A percentile compares a stretch with the other conserved stretches of the same genome.
Conservation (phyloP, 164 flowering plant genomes). For the Hamamelis virginiana region DNA sequence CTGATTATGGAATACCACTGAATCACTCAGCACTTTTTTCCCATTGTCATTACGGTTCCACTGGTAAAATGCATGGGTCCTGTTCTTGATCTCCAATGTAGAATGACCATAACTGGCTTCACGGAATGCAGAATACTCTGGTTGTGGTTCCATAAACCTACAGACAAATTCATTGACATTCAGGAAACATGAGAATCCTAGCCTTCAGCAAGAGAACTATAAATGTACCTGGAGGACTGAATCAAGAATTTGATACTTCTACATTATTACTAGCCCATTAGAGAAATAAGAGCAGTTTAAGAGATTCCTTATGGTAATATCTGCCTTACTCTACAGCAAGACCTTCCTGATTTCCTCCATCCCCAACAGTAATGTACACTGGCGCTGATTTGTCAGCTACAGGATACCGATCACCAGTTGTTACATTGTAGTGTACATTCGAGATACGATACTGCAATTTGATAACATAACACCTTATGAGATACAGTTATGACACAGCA, state of each 20-base stretch:
- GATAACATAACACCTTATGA: background rate
- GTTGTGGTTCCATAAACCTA: constrained; percentile 87
- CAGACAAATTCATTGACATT: constrained; percentile 1
- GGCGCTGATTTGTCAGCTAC: constrained; percentile 88
- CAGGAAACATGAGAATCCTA: too few relatives aligned
- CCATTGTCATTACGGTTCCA: constrained; percentile 97
- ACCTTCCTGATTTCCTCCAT: constrained; percentile 99
- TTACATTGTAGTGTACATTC: constrained; percentile 66
- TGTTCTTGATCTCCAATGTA: constrained; percentile 79
- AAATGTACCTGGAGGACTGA: too few relatives aligned
- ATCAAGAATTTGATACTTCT: too few relatives aligned
- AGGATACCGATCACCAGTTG: constrained; percentile 64
- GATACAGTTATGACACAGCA: too few relatives aligned
- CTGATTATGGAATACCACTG: constrained; percentile 67
- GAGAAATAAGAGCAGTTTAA: background rate
- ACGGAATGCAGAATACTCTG: constrained; percentile 91
- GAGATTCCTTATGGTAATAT: background rate
- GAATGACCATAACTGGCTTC: constrained; percentile 98
- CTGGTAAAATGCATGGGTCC: constrained; percentile 88
- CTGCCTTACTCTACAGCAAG: constrained; percentile 66
- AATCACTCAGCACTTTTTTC: constrained; percentile 61
- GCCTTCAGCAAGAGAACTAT: too few relatives aligned
- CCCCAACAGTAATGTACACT: constrained; percentile 91
- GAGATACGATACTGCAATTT: constrained; percentile 80
- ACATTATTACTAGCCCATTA: too few relatives aligned